Percentiles rank a stretch among this genome's conserved stretches.
phyloP scores from a whole-genome alignment of 768 basidiomycete genomes.

The Trametes cubensis region DNA sequence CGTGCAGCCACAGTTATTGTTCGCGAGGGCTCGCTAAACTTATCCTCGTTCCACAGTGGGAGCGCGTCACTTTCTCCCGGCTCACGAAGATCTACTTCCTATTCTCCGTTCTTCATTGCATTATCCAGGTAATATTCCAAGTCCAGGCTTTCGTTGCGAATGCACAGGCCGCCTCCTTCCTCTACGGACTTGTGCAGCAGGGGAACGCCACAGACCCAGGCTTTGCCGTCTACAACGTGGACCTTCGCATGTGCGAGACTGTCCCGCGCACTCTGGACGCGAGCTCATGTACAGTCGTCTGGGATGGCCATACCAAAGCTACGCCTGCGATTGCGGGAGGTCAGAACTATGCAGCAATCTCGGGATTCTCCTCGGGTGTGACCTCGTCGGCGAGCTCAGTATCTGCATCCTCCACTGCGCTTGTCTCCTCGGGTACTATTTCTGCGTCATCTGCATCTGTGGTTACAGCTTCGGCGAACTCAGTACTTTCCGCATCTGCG shows the following conservation, averaged over 20 bases:
- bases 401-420: constrained; percentile 7
- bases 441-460: constrained; percentile 3
- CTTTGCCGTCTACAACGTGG: constrained; percentile 52
- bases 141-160: constrained; percentile 68
- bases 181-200: constrained; percentile 52
- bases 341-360: constrained; percentile 22
- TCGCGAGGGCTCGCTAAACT: not conserved
- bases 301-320: constrained; percentile 39
- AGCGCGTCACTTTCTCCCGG: constrained; percentile 67
- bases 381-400: constrained; percentile 10
- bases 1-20: not conserved
- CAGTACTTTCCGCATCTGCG: not conserved
- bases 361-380: not conserved
- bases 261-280: constrained; percentile 41
- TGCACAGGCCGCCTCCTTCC: constrained; percentile 53
- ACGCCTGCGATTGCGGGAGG: constrained; percentile 10
- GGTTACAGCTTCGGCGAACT: not conserved
- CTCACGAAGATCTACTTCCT: constrained; percentile 66
- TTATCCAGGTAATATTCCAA: constrained; percentile 71
- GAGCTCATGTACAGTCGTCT: constrained; percentile 55
- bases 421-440: constrained; percentile 6
- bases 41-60: constrained; percentile 50
- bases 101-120: constrained; percentile 68
- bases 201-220: constrained; percentile 51
- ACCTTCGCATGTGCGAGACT: constrained; percentile 61